Evolutionary conservation across 768 basidiomycete species (phyloP).

Genomic region (Crepidotus variabilis): DNA sequence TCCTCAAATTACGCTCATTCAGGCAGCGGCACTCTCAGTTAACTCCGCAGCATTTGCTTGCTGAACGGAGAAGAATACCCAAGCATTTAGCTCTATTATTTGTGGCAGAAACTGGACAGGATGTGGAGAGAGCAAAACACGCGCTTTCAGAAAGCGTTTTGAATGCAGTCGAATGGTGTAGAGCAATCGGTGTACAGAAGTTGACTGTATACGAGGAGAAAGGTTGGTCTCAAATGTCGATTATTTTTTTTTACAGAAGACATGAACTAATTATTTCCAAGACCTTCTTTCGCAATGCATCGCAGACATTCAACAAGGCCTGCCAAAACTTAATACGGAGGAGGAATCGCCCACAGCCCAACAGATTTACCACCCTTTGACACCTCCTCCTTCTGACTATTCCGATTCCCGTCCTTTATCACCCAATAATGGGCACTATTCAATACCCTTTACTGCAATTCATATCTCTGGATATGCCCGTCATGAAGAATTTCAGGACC

Average conservation of each 20-base stretch:
- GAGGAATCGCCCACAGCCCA: slow-evolving; percentile 47
- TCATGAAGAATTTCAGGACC: not conserved
- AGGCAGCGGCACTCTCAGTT: slow-evolving; percentile 31
- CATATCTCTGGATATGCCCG: slow-evolving; percentile 10
- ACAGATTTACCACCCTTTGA: slow-evolving; percentile 59
- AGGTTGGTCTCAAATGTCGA: slow-evolving; percentile 40
- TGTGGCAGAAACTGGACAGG: slow-evolving; percentile 36
- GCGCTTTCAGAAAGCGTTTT: slow-evolving; percentile 51
- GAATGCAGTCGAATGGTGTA: slow-evolving; percentile 59
- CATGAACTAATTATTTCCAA: slow-evolving; percentile 17
- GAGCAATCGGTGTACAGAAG: slow-evolving; percentile 51
- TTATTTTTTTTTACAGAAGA: not conserved
- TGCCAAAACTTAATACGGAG: slow-evolving; percentile 23
- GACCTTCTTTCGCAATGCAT: slow-evolving; percentile 38
- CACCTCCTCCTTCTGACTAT: slow-evolving; percentile 74
- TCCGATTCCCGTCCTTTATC: slow-evolving; percentile 63
- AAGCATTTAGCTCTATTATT: slow-evolving; percentile 66
- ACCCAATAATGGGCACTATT: slow-evolving; percentile 31
- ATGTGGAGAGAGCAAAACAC: slow-evolving; percentile 31
- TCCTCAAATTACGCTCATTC: slow-evolving; percentile 36
- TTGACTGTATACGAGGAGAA: slow-evolving; percentile 71
- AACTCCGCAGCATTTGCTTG: slow-evolving; percentile 44
- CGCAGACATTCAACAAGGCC: slow-evolving; percentile 36
- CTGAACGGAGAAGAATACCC: slow-evolving; percentile 56
- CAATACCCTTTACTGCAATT: slow-evolving; percentile 17